phyloP scores from a whole-genome alignment of 2,329 filamentous ascomycete genomes.

The Colletotrichum shisoi region DNA sequence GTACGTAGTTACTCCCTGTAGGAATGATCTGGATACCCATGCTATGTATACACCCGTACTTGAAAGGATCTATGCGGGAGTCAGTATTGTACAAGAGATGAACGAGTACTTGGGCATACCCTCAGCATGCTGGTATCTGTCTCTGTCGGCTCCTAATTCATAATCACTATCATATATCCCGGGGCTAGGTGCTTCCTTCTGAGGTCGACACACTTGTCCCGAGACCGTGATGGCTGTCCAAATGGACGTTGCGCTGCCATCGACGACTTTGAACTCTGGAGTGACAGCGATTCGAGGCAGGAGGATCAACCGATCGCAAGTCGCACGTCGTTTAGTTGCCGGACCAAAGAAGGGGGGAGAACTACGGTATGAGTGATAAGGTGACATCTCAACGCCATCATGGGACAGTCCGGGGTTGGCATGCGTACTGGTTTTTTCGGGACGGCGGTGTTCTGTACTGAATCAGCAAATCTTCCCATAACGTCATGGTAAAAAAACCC shows the following conservation, averaged over 20 bases:
- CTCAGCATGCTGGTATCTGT: background rate
- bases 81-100: slow-evolving; percentile 1
- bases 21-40: slow-evolving; percentile 58
- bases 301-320: slow-evolving; percentile 44
- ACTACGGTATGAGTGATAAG: background rate
- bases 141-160: background rate
- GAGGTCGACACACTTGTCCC: slow-evolving; percentile 48
- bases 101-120: background rate
- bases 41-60: slow-evolving; percentile 60
- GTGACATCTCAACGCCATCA: background rate
- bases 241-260: slow-evolving; percentile 48
- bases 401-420: background rate
- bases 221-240: slow-evolving; percentile 62
- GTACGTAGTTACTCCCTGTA: slow-evolving; percentile 53
- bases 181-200: background rate
- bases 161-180: background rate
- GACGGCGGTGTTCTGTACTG: background rate
- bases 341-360: background rate
- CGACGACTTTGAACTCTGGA: slow-evolving; percentile 51
- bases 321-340: background rate
- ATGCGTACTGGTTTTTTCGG: background rate
- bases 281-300: slow-evolving; percentile 56
- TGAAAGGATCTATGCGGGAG: slow-evolving; percentile 40
- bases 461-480: background rate
- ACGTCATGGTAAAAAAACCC: too few species aligned